Evolutionary conservation across 345 rosid species (phyloP).

Genomic region (Streptanthus diversifolius): DNA sequence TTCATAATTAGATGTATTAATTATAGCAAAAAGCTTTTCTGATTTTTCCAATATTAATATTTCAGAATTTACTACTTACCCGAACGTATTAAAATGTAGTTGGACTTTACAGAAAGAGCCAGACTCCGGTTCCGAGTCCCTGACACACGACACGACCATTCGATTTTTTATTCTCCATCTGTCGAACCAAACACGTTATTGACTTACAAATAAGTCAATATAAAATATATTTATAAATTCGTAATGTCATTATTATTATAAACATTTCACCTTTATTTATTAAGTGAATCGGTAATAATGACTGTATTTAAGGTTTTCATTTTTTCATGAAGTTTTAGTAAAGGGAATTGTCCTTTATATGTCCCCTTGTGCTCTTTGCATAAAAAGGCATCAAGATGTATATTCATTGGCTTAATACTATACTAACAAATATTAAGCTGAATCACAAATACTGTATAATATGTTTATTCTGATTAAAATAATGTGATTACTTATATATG

Average conservation of each 20-base stretch:
- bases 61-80: not conserved
- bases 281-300: not conserved
- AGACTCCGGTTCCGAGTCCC: slow-evolving; percentile 24
- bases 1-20: slow-evolving; percentile 25
- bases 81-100: not conserved
- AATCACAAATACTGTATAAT: not conserved
- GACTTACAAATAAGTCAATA: not conserved
- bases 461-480: not conserved
- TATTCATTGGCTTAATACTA: not conserved
- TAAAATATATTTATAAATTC: not conserved
- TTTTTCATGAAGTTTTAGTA: not conserved
- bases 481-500: too few relatives aligned
- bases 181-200: not conserved
- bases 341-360: not conserved
- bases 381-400: not conserved
- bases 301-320: not conserved
- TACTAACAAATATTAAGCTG: not conserved
- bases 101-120: slow-evolving; percentile 9
- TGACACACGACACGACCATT: slow-evolving; percentile 16
- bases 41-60: not conserved
- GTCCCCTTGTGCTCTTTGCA: not conserved
- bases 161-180: not conserved
- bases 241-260: not conserved
- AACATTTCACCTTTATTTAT: not conserved
- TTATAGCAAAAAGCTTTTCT: slow-evolving; percentile 18